Evolutionary conservation across 2,329 filamentous ascomycete species (phyloP), one percentile per base, ranked within the genome.

Genomic region (Neonectria coccinea): DNA sequence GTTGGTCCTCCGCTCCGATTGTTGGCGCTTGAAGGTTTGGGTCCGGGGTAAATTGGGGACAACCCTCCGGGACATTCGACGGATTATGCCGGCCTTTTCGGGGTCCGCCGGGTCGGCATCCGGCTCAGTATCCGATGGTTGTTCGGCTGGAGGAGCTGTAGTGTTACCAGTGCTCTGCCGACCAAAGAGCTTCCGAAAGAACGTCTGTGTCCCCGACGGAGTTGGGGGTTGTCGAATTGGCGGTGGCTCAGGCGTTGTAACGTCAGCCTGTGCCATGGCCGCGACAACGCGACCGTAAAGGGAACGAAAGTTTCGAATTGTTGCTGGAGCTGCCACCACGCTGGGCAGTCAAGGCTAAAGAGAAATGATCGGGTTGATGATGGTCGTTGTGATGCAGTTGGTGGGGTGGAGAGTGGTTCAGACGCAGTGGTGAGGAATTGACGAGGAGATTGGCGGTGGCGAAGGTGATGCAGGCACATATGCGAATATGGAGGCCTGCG

Each of bases 21-120:
- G 87, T 77, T 95, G 93, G 72, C 94, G 88, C 78, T 90, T 91
- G 79, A 97, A 94, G 0, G 93, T 97, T 72, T 91, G 88, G 5
- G 89, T 84, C 53, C 93, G 88, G 42, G 93, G 92, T 41, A 97
- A 81, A 16, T 91, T 91, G 18, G 93, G 91, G 16, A 94, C 88
- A n/a, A 93, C 92, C 73, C 85, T 89, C 70, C 88, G 79, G 31
- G 82, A 82, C 64, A 80, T 76, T 65, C 83, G 82, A 58, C 81
- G 80, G 36, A 80, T 78, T 51, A 82, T 63, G 47, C 78, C 79
- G 22, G 76, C 73, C 63, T 73, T 78, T 56, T 71, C 65, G 31
- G 68, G 64, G 47, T 79, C 79, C 55, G 73, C 73, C 50, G 64
- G 41, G 31, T 69, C 64, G 18, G 56, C 20, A 36, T 57, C 55